Evolutionary conservation across 2,329 filamentous ascomycete species (phyloP), one percentile per base, ranked within the genome.

Genomic region (Arthrobotrys musiformis): DNA sequence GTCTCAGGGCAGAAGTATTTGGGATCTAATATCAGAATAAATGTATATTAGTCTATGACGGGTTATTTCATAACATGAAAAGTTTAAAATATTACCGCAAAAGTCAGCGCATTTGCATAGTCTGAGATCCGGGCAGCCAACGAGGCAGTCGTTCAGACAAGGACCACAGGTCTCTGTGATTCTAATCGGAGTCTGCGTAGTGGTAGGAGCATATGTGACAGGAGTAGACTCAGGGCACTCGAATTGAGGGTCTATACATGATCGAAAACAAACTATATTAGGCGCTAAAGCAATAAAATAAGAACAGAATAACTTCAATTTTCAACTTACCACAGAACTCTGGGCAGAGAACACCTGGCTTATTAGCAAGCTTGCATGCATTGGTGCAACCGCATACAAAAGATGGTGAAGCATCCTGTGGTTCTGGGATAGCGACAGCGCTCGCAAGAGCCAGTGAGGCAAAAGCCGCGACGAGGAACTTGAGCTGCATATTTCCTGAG

Each of bases 371-470:
- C 19, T 61, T 70, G 60, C 73, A 77, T 11, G 35, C 40, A 40
- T 77, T 77, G 24, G 73, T 77, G 66, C 73, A 77, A 28, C 73
- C 73, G 30, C 73, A 77, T n/a, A 22, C 40, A 33, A 77, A 67
- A 4, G 50, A 44, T 9, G 66, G 73, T 30, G 58, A 50, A 13
- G 42, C 28, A 40, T 40, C 50, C 30, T 70, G 60, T 13, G 72
- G 72, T 13, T 67, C 60, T 54, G 73, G 73, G 15, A 77, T 37
- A 24, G 73, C 73, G 15, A 67, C 42, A 24, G 73, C 73, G 17
- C 60, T 70, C n/a, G 68, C 73, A 24, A 70, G 19, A 9, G 66
- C 73, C 19, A 70, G 33, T 9, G 73, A 70, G 22, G 73, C 66
- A 48, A 70, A 70, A 19, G 73, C 61, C n/a, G 67, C 44, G 28